A percentile compares a stretch with the other conserved stretches of the same genome.
Conservation (phyloP, 306 rosid genomes). For the apple (Malus domestica) region ASM211411v1 NC_041795.1:36467001-36467500, state of each 20-base stretch:
- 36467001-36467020: background rate
- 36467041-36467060: background rate
- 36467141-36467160: slow-evolving; percentile 80
- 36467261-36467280: background rate
- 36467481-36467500: slow-evolving; percentile 75
- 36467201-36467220: slow-evolving; percentile 80
- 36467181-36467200: slow-evolving; percentile 82
- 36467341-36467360: slow-evolving; percentile 90
- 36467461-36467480: slow-evolving; percentile 61
- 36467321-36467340: slow-evolving; percentile 88
- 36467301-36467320: background rate
- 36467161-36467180: slow-evolving; percentile 85
- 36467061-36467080: background rate
- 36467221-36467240: slow-evolving; percentile 29
- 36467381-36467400: slow-evolving; percentile 70
- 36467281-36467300: background rate
- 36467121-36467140: slow-evolving; percentile 73
- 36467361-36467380: slow-evolving; percentile 83
- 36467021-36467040: background rate
- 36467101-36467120: slow-evolving; percentile 59
- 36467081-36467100: background rate
- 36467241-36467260: background rate
- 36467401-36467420: slow-evolving; percentile 57
- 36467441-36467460: slow-evolving; percentile 41
- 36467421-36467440: slow-evolving; percentile 54